These are phyloP conservation scores for Thraustochytrium striatum DNA, from an alignment of 352 stramenopile species.

Conservation along the genomic window DNA sequence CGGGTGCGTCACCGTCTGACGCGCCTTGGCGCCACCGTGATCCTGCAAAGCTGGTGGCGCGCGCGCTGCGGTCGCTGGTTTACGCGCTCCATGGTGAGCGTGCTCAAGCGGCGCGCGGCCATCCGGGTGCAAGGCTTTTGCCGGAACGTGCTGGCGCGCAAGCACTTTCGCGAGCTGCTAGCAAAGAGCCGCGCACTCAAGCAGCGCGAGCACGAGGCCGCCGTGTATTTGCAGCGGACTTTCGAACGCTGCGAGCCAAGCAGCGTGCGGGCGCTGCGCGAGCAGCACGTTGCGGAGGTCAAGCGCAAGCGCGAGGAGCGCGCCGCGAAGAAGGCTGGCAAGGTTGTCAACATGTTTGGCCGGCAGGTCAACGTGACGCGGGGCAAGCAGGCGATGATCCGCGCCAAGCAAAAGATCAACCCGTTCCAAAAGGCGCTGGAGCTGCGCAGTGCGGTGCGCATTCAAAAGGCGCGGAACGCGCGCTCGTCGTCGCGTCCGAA, in stretches of 20 bases:
- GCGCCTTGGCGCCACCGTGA: not conserved
- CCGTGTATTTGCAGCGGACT: no score
- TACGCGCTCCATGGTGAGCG: slow-evolving; percentile 6
- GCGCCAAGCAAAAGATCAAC: not conserved
- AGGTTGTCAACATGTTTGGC: not conserved
- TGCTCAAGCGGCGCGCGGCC: slow-evolving; percentile 1
- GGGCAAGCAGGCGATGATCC: not conserved
- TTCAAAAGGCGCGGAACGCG: slow-evolving; percentile 3
- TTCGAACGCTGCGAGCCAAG: not conserved
- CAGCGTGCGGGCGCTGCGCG: not conserved
- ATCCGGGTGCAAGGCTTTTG: slow-evolving; percentile 22
- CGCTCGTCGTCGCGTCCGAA: not conserved
- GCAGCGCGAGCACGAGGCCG: not conserved
- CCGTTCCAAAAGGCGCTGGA: not conserved
- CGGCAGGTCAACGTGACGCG: not conserved
- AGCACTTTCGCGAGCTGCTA: no score
- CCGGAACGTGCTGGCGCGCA: not conserved
- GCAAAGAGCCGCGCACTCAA: not conserved
- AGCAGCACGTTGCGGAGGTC: not conserved
- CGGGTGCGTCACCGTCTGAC: not conserved
- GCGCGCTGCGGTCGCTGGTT: not conserved
- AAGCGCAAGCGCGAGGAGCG: not conserved
- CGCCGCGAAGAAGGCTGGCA: not conserved
- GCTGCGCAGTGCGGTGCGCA: not conserved
- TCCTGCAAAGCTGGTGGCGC: slow-evolving; percentile 18